Conservation (phyloP, 805 yeast species). For the Soucietia sequanensis region DNA sequence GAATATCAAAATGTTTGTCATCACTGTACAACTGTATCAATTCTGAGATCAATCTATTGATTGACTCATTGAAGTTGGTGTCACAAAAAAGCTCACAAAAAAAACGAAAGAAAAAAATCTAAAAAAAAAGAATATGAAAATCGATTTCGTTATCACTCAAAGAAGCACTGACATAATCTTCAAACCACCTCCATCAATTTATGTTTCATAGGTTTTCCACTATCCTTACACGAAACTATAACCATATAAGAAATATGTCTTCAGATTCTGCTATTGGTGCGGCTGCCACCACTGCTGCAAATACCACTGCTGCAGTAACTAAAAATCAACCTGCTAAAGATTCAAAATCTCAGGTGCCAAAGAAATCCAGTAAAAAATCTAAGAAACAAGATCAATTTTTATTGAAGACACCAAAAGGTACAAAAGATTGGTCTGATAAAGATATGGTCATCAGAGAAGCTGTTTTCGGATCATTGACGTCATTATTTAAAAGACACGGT, state of each 20-base stretch:
- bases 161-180: no score
- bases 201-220: slow-evolving; percentile 13
- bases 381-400: slow-evolving; percentile 57
- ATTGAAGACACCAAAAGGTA: slow-evolving; percentile 92
- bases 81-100: no score
- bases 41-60: no score
- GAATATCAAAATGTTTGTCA: no score
- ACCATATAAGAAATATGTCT: slow-evolving; percentile 16
- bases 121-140: no score
- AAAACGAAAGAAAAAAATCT: no score
- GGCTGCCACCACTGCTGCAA: slow-evolving; percentile 9
- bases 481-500: slow-evolving; percentile 90
- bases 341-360: slow-evolving; percentile 9
- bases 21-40: no score
- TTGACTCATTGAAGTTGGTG: no score
- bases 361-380: slow-evolving; percentile 27
- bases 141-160: no score
- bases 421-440: slow-evolving; percentile 98
- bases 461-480: slow-evolving; percentile 69
- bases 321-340: no score
- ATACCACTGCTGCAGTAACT: slow-evolving; percentile 4
- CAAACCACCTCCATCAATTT: slow-evolving; percentile 7
- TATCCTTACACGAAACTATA: slow-evolving; percentile 3
- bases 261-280: slow-evolving; percentile 15
- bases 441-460: slow-evolving; percentile 96